These are phyloP conservation scores for Corynascus novoguineensis DNA, from an alignment of 495 filamentous ascomycete species.

Conservation along the genomic window DNA sequence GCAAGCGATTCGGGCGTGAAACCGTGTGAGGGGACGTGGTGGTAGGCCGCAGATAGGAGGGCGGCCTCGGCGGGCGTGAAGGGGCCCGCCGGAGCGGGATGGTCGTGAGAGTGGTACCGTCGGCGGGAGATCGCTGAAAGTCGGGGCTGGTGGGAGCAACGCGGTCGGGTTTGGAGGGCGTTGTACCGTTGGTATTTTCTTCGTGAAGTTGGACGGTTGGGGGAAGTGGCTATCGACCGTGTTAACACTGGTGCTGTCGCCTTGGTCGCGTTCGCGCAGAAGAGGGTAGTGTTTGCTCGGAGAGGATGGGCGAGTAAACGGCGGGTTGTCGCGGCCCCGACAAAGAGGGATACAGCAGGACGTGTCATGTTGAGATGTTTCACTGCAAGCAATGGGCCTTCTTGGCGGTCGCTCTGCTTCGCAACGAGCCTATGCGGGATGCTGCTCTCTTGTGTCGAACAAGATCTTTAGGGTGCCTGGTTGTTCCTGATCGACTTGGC, in stretches of 20 bases:
- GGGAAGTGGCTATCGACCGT: slow-evolving; percentile 1
- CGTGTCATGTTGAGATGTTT: background rate
- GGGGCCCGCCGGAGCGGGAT: slow-evolving; percentile 43
- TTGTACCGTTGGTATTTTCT: background rate
- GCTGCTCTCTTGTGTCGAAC: background rate
- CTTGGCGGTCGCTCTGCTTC: background rate
- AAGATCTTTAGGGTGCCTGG: background rate
- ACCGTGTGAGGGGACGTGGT: slow-evolving; percentile 75
- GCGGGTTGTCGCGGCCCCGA: slow-evolving; percentile 9
- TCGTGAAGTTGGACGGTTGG: slow-evolving; percentile 10
- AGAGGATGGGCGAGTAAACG: slow-evolving; percentile 8
- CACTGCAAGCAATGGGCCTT: background rate
- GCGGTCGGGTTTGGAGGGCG: background rate
- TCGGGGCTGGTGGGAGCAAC: slow-evolving; percentile 7
- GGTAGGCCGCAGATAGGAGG: slow-evolving; percentile 74
- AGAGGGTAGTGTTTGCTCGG: background rate
- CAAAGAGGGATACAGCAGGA: background rate
- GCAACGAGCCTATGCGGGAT: background rate
- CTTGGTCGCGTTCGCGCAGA: background rate
- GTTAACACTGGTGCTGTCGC: background rate
- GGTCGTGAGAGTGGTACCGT: slow-evolving; percentile 68
- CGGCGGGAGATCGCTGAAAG: slow-evolving; percentile 19
- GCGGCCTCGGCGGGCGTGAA: slow-evolving; percentile 67
- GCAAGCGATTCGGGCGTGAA: slow-evolving; percentile 68
- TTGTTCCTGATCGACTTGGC: background rate